Conservation (phyloP, 2,329 filamentous ascomycete species). For the Nemania bipapillata region DNA sequence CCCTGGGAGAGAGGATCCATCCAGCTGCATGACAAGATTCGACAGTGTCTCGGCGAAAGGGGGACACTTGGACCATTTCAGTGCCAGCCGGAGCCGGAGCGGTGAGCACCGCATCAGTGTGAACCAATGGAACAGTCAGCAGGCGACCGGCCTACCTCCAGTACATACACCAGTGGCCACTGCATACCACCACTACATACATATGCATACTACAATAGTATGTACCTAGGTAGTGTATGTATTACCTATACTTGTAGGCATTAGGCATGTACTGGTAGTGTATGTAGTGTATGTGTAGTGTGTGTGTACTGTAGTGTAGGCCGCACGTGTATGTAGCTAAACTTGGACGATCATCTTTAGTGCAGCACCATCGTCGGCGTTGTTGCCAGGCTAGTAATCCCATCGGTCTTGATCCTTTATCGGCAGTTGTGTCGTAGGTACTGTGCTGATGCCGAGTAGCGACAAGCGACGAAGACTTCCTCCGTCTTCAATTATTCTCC, state of each 20-base stretch:
- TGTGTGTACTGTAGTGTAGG: too few relatives aligned
- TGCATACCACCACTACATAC: not conserved
- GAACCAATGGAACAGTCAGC: conserved; percentile 37
- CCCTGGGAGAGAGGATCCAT: conserved; percentile 4
- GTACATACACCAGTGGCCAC: too few relatives aligned
- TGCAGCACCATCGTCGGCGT: not conserved
- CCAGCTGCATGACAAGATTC: conserved; percentile 6
- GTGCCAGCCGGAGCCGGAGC: conserved; percentile 12
- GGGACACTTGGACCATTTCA: conserved; percentile 1
- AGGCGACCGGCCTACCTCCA: conserved; percentile 6
- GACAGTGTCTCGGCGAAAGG: conserved; percentile 8
- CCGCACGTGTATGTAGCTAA: conserved; percentile 1
- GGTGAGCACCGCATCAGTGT: conserved; percentile 14
- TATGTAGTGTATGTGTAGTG: too few relatives aligned
- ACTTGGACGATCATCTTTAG: not conserved
- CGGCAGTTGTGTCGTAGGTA: conserved; percentile 1
- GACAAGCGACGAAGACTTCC: not conserved
- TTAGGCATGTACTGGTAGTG: too few relatives aligned
- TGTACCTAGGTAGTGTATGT: too few relatives aligned
- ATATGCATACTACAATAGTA: not conserved
- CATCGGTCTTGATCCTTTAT: not conserved
- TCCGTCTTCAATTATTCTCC: not conserved
- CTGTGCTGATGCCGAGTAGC: too few relatives aligned
- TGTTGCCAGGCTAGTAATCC: conserved; percentile 23
- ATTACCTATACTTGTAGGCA: too few relatives aligned